Base-by-base conservation (phyloP, 2,329 filamentous ascomycete species). In the Fusarium anthophilum region DNA sequence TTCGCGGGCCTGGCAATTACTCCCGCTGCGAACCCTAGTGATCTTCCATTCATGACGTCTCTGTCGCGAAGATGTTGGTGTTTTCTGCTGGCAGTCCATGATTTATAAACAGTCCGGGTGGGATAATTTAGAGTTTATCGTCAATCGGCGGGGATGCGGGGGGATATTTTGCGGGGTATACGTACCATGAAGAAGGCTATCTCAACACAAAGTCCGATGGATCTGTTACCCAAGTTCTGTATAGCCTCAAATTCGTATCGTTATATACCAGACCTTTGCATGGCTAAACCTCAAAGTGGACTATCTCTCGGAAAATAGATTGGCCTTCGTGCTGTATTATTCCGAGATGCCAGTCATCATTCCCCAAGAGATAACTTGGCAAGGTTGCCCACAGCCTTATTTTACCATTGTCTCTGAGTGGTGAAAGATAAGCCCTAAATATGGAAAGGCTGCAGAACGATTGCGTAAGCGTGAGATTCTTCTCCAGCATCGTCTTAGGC, bases 281-380 rank as follows among this genome's bases (percentile, higher is more conserved):
- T 51, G 3, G 4, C 1, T 15, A 9, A 15, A 1, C 4, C 9
- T 47, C 12, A 2, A 20, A 4, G 4, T 8, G 7, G 13, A 3
- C 24, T 3, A 0, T 1, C 10, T 32, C 3, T 3, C 8, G 13
- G 14, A 9, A 26, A 9, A 9, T 2, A 18, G 2, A 12, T 17
- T 7, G 14, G 24, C 18, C 14, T 39, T 39, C 5, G 2, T 11
- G 20, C 32, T 18, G 8, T 6, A 39, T n/a, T n/a, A 10, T 0
- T 13, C 35, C 8, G 8, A 22, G 8, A 28, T 9, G 3, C 24
- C n/a, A 54, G 10, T 14, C 30, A 39, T 12, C 35, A 22, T 14
- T 28, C 8, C 5, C 24, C 8, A 3, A 13, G 13, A 26, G 18
- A 37, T 18, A 17, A 1, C 24, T 17, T 39, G 14, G 35, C 11